Conservation (phyloP, 148 eudicot species). For the Fallopia convolvulus region DNA sequence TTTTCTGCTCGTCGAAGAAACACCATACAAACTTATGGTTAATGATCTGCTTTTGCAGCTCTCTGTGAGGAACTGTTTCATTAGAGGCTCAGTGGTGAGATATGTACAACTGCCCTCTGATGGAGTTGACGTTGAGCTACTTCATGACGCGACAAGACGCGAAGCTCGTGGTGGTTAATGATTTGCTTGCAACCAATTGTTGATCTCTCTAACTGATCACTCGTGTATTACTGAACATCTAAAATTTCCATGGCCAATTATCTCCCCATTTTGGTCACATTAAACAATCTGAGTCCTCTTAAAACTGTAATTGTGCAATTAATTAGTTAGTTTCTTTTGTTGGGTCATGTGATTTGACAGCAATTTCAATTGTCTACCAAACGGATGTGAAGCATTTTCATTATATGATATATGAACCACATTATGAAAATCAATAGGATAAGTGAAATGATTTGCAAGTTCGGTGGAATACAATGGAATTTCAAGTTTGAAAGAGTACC, state of each 20-base stretch:
- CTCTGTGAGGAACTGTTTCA: conserved; percentile 97
- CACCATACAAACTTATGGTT: neutral
- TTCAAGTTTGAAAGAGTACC: too few species aligned
- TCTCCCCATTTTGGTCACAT: neutral
- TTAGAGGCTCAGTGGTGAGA: conserved; percentile 95
- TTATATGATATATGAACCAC: too few species aligned
- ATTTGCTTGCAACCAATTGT: neutral
- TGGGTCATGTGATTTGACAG: neutral
- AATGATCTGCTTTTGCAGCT: conserved; percentile 37
- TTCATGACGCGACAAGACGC: conserved; percentile 96
- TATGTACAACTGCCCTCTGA: conserved; percentile 95
- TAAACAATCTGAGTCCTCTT: neutral
- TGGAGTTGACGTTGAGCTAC: conserved; percentile 92
- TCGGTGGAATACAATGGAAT: too few species aligned
- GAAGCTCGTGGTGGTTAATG: conserved; percentile 95
- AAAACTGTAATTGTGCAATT: neutral
- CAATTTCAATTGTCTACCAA: neutral
- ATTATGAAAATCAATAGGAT: too few species aligned
- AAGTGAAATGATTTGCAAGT: too few species aligned
- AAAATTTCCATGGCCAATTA: neutral
- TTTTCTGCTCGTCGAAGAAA: neutral
- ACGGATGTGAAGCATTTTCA: neutral
- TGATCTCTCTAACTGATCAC: neutral
- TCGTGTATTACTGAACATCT: neutral
- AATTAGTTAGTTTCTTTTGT: neutral